Evolutionary conservation across 331 rosid genomes (phyloP).

Genomic region (Cucumis variabilis): DNA sequence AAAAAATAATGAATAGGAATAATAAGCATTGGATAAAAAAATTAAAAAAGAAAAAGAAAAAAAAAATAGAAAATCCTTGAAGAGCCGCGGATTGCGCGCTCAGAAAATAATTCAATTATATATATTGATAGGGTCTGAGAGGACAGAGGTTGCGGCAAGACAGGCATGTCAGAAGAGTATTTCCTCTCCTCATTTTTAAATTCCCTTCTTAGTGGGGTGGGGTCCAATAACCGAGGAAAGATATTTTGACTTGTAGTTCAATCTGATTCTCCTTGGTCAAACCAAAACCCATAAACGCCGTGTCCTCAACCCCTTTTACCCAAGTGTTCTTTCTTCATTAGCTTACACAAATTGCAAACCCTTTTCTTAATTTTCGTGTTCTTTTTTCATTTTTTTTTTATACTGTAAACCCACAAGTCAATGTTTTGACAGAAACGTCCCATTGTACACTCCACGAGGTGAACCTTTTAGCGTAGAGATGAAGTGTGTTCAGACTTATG

Average conservation of each 20-base stretch:
- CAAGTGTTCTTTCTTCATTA: neutral
- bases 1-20: too few relatives aligned
- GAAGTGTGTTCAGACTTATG: neutral
- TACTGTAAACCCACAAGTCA: neutral
- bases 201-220: too few relatives aligned
- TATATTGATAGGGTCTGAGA: too few relatives aligned
- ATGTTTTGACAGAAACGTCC: neutral
- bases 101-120: neutral
- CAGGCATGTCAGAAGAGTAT: neutral
- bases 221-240: neutral
- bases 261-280: neutral
- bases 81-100: neutral
- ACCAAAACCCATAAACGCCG: neutral
- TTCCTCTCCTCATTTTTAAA: neutral
- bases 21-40: too few relatives aligned
- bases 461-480: neutral
- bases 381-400: neutral
- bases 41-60: too few relatives aligned
- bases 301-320: neutral
- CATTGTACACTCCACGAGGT: conserved; percentile 10
- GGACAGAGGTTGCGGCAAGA: neutral
- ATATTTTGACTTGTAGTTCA: neutral
- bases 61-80: neutral
- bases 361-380: neutral
- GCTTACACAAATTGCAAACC: neutral